A percentile compares a stretch with the other conserved stretches of the same genome.
Conservation (phyloP, 345 rosid genomes). For the Acer yangbiense region DNA sequence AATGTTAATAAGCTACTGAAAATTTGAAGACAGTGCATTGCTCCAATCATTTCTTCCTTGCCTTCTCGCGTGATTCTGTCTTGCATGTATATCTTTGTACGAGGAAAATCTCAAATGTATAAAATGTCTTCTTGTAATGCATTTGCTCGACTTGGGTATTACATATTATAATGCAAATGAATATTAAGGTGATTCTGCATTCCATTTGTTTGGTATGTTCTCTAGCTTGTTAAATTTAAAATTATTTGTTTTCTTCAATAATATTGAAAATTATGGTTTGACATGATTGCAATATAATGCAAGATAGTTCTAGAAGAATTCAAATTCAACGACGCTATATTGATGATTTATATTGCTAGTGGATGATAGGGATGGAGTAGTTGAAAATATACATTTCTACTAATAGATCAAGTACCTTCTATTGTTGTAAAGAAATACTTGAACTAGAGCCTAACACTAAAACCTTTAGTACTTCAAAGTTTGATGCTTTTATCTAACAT, state of each 20-base stretch:
- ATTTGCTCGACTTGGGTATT: neutral
- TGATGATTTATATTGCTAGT: neutral
- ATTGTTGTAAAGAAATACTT: neutral
- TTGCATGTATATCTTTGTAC: neutral
- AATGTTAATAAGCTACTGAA: neutral
- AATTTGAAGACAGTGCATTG: neutral
- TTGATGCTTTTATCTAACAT: neutral
- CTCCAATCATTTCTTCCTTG: neutral
- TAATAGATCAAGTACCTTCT: neutral
- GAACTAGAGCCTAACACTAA: neutral
- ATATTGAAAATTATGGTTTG: neutral
- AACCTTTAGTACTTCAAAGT: neutral
- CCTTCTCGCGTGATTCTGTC: neutral
- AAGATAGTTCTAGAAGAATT: neutral
- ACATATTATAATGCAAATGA: neutral
- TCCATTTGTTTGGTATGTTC: neutral
- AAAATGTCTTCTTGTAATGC: neutral
- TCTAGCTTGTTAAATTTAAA: neutral
- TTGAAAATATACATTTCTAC: neutral
- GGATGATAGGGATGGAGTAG: neutral
- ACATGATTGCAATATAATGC: neutral
- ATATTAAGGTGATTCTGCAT: neutral
- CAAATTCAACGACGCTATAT: neutral
- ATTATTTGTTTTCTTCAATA: neutral
- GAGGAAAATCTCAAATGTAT: too few species aligned